These are phyloP conservation scores for Aspergillus vadensis DNA, from an alignment of 2,329 filamentous ascomycete genomes.

Conservation along the genomic window DNA sequence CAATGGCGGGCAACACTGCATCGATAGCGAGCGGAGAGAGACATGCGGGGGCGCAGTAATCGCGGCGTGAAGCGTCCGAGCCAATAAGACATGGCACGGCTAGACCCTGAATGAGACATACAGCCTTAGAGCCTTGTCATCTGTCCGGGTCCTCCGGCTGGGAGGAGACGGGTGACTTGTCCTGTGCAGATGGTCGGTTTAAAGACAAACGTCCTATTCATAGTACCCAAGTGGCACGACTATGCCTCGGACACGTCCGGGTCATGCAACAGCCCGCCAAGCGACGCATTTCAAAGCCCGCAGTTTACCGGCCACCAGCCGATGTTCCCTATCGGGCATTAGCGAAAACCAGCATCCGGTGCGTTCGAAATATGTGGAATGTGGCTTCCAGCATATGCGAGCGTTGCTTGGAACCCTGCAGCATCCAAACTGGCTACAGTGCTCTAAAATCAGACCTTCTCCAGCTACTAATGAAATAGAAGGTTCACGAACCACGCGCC, in stretches of 20 bases:
- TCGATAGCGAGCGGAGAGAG: constrained; percentile 6
- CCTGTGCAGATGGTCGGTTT: background rate
- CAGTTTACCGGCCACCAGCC: background rate
- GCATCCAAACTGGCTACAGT: background rate
- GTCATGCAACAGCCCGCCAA: constrained; percentile 7
- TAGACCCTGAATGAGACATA: constrained; percentile 8
- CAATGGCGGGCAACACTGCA: constrained; percentile 3
- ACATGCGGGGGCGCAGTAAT: constrained; percentile 8
- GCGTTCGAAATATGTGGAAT: background rate
- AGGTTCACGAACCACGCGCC: background rate
- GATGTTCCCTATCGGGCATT: background rate
- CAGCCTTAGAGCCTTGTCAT: constrained; percentile 5
- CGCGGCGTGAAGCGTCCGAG: background rate
- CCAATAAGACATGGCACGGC: constrained; percentile 3
- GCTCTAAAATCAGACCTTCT: background rate
- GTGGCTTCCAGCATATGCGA: background rate
- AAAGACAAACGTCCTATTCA: constrained; percentile 1
- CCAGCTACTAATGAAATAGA: background rate
- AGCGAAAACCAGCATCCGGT: background rate
- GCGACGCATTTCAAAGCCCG: background rate
- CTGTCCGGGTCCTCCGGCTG: constrained; percentile 6
- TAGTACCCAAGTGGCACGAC: background rate
- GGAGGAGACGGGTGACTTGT: constrained; percentile 2
- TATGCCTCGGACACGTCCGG: background rate
- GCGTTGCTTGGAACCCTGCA: background rate